These are phyloP conservation scores for Urostyla sp. DNA, from an alignment of 73 alveolate species.

Conservation along the genomic window DNA sequence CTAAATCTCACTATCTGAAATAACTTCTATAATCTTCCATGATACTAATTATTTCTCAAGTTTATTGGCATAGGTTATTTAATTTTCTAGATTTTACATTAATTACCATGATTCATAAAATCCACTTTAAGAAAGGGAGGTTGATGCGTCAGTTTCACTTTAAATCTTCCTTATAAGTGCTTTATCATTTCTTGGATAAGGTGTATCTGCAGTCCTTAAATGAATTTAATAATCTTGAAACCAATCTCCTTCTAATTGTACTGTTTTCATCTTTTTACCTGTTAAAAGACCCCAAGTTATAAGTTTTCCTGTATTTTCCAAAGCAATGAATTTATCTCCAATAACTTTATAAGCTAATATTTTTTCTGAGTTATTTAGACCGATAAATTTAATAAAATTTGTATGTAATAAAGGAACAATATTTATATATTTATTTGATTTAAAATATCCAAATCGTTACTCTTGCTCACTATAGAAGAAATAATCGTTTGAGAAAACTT, in stretches of 20 bases:
- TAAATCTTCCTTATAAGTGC: not conserved
- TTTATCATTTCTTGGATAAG: not conserved
- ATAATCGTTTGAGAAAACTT: not conserved
- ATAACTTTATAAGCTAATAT: not conserved
- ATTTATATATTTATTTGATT: not conserved
- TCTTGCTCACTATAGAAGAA: not conserved
- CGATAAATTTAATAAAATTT: not conserved
- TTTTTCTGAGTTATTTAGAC: not conserved
- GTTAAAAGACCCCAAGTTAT: not conserved
- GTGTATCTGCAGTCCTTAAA: not conserved
- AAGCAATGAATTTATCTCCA: not conserved
- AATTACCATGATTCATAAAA: conserved; percentile 5
- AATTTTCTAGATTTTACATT: not conserved
- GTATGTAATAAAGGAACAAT: not conserved
- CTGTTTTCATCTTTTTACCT: not conserved
- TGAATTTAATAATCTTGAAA: not conserved
- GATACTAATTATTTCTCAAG: not conserved
- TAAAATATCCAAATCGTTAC: not conserved
- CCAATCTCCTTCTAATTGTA: not conserved
- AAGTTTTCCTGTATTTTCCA: not conserved
- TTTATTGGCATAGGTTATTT: not conserved
- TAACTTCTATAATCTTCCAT: conserved; percentile 18
- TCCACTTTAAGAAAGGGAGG: not conserved
- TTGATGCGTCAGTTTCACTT: not conserved
- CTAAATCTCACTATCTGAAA: not conserved